These are phyloP conservation scores for Lentinula raphanica DNA, from an alignment of 768 basidiomycete genomes.

Conservation along the genomic window DNA sequence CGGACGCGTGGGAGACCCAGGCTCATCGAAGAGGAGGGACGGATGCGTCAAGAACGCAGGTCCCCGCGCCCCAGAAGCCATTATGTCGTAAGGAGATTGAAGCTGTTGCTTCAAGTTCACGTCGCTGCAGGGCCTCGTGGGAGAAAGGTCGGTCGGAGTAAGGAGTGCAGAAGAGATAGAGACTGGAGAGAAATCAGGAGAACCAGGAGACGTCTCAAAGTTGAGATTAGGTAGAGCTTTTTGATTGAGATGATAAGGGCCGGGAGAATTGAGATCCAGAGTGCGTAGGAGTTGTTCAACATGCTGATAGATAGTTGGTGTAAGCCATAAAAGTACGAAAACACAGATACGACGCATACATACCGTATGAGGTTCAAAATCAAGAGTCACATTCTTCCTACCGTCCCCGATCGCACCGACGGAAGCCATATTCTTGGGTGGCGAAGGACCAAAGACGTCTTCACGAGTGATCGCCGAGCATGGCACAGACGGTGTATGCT, in stretches of 20 bases:
- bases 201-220: slow-evolving; percentile 40
- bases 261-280: slow-evolving; percentile 75
- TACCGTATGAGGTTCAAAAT: slow-evolving; percentile 49
- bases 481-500: slow-evolving; percentile 15
- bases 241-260: slow-evolving; percentile 36
- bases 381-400: slow-evolving; percentile 56
- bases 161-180: slow-evolving; percentile 67
- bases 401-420: slow-evolving; percentile 81
- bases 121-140: slow-evolving; percentile 52
- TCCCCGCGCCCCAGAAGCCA: slow-evolving; percentile 7
- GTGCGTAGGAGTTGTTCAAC: slow-evolving; percentile 78
- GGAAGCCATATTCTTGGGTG: slow-evolving; percentile 54
- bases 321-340: slow-evolving; percentile 13
- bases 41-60: slow-evolving; percentile 37
- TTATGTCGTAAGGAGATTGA: slow-evolving; percentile 47
- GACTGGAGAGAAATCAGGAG: slow-evolving; percentile 70
- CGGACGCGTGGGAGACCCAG: slow-evolving; percentile 19
- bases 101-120: slow-evolving; percentile 24
- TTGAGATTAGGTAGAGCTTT: slow-evolving; percentile 38
- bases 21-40: slow-evolving; percentile 39
- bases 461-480: slow-evolving; percentile 39
- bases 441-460: slow-evolving; percentile 62
- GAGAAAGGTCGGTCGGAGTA: slow-evolving; percentile 72
- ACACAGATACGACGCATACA: slow-evolving; percentile 21
- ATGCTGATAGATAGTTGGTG: no score